These are phyloP conservation scores for Starmerella davenportii DNA, from an alignment of 805 yeast genomes.

Conservation along the genomic window DNA sequence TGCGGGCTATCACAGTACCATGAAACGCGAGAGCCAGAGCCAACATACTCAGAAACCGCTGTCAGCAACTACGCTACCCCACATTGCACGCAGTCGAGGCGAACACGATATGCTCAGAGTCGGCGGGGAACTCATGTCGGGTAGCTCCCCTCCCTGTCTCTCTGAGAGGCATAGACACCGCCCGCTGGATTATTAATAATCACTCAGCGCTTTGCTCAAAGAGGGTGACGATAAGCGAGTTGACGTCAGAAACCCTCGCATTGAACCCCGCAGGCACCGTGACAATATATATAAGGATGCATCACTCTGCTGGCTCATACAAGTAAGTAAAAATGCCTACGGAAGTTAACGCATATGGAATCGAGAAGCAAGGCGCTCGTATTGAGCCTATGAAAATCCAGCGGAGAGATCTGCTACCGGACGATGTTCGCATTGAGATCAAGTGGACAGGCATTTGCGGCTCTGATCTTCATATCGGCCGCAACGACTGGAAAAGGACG, in stretches of 20 bases:
- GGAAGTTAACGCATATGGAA: background rate
- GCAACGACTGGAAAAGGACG: conserved; percentile 34
- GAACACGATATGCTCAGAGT: no score
- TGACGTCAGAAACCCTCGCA: background rate
- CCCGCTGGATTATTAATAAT: background rate
- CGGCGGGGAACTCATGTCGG: no score
- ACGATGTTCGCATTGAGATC: conserved; percentile 22
- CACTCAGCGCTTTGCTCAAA: no score
- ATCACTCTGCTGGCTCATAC: background rate
- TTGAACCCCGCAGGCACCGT: background rate
- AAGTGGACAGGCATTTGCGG: conserved; percentile 33
- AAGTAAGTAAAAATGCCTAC: background rate
- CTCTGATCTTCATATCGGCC: conserved; percentile 35
- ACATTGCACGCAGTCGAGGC: no score
- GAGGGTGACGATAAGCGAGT: background rate
- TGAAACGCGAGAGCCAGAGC: no score
- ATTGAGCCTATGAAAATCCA: conserved; percentile 1
- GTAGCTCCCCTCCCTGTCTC: no score
- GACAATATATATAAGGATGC: background rate
- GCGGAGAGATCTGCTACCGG: conserved; percentile 11
- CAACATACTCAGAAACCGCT: no score
- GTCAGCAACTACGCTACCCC: no score
- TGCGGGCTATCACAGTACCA: no score
- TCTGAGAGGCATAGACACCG: no score
- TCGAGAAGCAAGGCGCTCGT: background rate